Base-by-base conservation (phyloP, 225 moss, liverwort and hornwort species). In the Polytrichum formosum region DNA sequence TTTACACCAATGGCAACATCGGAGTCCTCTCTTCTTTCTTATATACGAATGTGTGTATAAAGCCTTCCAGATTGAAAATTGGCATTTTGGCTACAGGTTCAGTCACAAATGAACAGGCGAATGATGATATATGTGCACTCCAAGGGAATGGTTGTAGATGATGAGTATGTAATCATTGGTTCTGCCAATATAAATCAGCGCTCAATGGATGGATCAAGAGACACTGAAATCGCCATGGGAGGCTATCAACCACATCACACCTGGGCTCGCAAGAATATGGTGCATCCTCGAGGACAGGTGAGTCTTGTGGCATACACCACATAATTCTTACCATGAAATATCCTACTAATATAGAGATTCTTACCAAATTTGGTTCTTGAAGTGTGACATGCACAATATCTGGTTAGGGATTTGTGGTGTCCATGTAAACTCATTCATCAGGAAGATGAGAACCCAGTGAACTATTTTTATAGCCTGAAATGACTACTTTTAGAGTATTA, bases 121-220 rank as follows among this genome's bases (percentile, higher is more conserved):
- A 90, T 93, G 75, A 96, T 96, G 91, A 83, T 96, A 5, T 96
- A 93, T 35, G 79, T 96, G 66, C 96, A 96, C 73, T 74, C 96
- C 1, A 96, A 96, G 74, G 96, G 96, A 2, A 88, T 96, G 87
- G 75, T 96, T 7, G 89, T 93, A 70, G 96, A 96, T 70, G 96
- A 93, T 60, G 96, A 96, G 67, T 77, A 81, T 23, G 90, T 93
- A 25, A 79, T 96, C 7, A 54, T 90, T 6, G 96, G 96, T 70
- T 91, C 93, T 5, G 96, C 96, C 65, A 96, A 96, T 61, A 93
- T 96, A 64, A 96, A 96, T 61, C 96, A 96, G 73, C 85, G 96
- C 54, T 96, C 96, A 6, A 66, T 96, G 81, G 96, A 91, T 82
- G 96, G 96, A 62, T 93, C 91, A 0, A 73, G 96, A 68, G 96